phyloP scores from a whole-genome alignment of 208 protist genomes.

The Polymyxa betae region DNA sequence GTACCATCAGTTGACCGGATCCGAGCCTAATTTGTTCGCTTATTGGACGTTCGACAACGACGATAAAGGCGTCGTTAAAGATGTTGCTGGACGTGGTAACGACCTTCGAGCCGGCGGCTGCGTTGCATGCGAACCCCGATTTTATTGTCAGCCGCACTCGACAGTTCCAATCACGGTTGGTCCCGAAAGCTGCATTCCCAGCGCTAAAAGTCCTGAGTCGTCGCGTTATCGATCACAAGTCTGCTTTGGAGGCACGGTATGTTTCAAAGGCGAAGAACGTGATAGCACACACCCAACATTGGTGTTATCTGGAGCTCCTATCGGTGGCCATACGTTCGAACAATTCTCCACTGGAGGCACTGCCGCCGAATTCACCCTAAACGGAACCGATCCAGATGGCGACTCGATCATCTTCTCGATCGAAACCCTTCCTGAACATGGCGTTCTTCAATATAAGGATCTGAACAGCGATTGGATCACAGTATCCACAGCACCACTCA shows the following conservation, averaged over 20 bases:
- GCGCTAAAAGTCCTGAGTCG: neutral
- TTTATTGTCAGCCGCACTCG: too few relatives aligned
- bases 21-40: neutral
- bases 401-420: neutral
- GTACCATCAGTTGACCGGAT: neutral
- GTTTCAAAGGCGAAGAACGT: neutral
- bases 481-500: neutral
- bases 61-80: neutral
- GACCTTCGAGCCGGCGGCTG: neutral
- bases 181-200: neutral
- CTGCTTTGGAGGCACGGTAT: neutral
- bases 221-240: neutral
- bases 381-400: neutral
- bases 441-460: neutral
- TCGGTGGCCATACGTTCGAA: neutral
- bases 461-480: neutral
- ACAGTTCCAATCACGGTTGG: too few relatives aligned
- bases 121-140: neutral
- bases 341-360: neutral
- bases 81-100: neutral
- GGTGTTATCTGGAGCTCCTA: neutral
- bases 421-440: neutral
- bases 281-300: neutral
- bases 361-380: neutral
- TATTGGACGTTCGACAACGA: slow-evolving; percentile 3